phyloP scores from a whole-genome alignment of 106 monocot species.

The Dendrobium officinale region DNA sequence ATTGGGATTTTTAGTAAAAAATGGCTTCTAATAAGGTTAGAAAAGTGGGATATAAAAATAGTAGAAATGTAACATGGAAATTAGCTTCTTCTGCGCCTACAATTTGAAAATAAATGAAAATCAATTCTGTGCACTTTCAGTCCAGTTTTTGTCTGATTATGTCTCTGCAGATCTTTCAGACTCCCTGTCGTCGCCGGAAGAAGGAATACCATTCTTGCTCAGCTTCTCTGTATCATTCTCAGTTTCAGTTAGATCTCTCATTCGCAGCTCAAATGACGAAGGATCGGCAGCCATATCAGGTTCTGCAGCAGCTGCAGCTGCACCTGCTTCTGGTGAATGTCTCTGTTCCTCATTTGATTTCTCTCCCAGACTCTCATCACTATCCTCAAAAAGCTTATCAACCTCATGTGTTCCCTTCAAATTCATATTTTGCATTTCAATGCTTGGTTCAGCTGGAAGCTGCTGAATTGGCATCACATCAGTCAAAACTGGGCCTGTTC shows the following conservation, averaged over 20 bases:
- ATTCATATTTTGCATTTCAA: conserved; percentile 1
- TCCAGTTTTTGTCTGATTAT: background rate
- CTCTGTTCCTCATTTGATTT: conserved; percentile 36
- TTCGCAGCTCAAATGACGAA: conserved; percentile 37
- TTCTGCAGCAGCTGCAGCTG: conserved; percentile 1
- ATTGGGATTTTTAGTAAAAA: background rate
- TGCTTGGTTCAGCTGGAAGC: conserved; percentile 24
- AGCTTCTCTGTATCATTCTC: background rate
- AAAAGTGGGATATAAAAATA: background rate
- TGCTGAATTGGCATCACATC: conserved; percentile 63
- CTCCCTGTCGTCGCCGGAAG: background rate
- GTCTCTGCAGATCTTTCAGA: background rate
- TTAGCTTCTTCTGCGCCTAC: background rate
- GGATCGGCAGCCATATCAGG: conserved; percentile 12
- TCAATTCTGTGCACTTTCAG: background rate
- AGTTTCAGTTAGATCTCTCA: conserved; percentile 21
- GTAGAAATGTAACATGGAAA: background rate
- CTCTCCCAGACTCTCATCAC: conserved; percentile 35
- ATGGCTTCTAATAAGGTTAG: background rate
- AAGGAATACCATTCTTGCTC: background rate
- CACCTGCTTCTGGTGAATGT: conserved; percentile 18
- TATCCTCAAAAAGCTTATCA: conserved; percentile 23
- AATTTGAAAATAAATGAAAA: background rate
- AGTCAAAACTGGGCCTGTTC: conserved; percentile 28
- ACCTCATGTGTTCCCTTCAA: conserved; percentile 24